Percentiles rank a stretch among this genome's conserved stretches.
These are phyloP conservation scores for Aspergillus jensenii DNA, from an alignment of 2,329 filamentous ascomycete genomes.

Conservation along the genomic window DNA sequence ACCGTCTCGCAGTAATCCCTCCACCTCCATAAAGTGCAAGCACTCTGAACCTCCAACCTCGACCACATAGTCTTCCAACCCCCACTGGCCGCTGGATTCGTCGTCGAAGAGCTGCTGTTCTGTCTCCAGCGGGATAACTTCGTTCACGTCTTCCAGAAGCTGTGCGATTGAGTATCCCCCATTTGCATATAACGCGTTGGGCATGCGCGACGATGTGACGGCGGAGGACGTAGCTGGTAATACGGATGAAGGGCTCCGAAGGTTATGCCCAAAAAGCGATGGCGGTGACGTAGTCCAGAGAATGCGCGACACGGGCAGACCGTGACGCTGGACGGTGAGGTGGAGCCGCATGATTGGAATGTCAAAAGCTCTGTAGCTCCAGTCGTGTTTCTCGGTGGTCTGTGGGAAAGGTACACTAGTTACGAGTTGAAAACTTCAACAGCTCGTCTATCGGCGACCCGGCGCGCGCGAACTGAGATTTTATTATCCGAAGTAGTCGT, in stretches of 20 bases:
- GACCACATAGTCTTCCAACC: conserved; percentile 84
- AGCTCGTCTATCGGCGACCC: neutral
- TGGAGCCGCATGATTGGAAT: conserved; percentile 65
- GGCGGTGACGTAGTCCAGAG: conserved; percentile 65
- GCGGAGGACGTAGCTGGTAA: conserved; percentile 32
- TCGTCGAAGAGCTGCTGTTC: conserved; percentile 37
- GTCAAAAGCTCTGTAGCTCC: neutral
- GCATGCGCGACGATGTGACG: conserved; percentile 32
- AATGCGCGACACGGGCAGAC: conserved; percentile 69
- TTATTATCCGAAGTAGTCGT: neutral
- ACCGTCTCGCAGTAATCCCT: conserved; percentile 72
- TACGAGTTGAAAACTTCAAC: neutral
- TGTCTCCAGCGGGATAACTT: conserved; percentile 77
- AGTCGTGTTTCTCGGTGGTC: too few species aligned
- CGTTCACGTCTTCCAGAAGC: conserved; percentile 75
- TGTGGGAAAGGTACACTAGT: neutral
- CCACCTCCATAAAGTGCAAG: conserved; percentile 76
- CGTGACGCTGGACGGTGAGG: conserved; percentile 70
- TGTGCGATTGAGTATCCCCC: conserved; percentile 69
- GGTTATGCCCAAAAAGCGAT: conserved; percentile 35
- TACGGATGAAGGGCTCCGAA: conserved; percentile 18
- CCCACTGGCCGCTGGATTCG: conserved; percentile 62
- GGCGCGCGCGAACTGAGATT: neutral
- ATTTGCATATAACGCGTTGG: conserved; percentile 39
- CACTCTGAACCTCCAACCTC: conserved; percentile 84